phyloP scores from a whole-genome alignment of 1,284 basidiomycete genomes.

The Thelephora terrestris region DNA sequence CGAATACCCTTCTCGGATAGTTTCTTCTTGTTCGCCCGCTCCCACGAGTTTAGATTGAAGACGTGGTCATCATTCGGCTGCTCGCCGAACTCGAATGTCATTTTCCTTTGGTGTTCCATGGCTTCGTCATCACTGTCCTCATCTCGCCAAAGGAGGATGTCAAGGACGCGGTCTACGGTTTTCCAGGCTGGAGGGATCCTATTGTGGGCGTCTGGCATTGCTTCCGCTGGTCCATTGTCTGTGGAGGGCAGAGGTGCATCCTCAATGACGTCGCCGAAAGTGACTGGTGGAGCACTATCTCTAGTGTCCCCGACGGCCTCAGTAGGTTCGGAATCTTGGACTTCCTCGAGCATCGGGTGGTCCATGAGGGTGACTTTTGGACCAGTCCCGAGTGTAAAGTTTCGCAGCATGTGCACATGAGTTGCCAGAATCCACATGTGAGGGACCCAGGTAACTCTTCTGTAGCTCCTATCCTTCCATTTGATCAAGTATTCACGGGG shows the following conservation, averaged over 20 bases:
- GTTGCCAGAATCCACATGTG: conserved; percentile 79
- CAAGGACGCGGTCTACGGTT: conserved; percentile 73
- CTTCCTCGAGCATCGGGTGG: conserved; percentile 21
- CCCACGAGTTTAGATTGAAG: conserved; percentile 53
- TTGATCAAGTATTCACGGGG: conserved; percentile 88
- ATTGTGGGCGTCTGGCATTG: conserved; percentile 46
- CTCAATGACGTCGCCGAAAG: conserved; percentile 19
- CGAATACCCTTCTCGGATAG: conserved; percentile 46
- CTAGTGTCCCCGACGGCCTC: conserved; percentile 20
- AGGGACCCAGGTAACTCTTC: conserved; percentile 78
- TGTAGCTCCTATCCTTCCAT: conserved; percentile 70
- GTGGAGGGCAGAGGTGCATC: conserved; percentile 17
- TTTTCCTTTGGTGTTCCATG: conserved; percentile 25
- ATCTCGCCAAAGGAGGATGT: conserved; percentile 52
- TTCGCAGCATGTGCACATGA: conserved; percentile 50
- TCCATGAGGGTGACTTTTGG: conserved; percentile 58
- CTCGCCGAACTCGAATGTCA: conserved; percentile 45
- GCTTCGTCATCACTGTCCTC: conserved; percentile 19
- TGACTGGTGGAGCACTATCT: conserved; percentile 7
- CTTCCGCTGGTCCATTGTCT: conserved; percentile 11
- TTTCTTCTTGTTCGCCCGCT: conserved; percentile 31
- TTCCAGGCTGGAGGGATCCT: conserved; percentile 69
- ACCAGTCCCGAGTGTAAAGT: conserved; percentile 61
- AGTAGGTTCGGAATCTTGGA: conserved; percentile 20
- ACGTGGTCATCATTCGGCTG: conserved; percentile 39